These are phyloP conservation scores for Prunus persica DNA, from an alignment of 306 rosid species.

Conservation along the genomic window Prunus_persica_NCBIv2 NC_034016.1:10431001-10431500, in stretches of 20 bases:
- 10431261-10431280: background rate
- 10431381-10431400: background rate
- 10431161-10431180: background rate
- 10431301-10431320: background rate
- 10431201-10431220: background rate
- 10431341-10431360: background rate
- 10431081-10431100: background rate
- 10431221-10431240: background rate
- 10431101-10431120: background rate
- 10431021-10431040: too few relatives aligned
- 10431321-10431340: background rate
- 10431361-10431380: background rate
- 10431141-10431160: background rate
- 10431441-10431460: background rate
- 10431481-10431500: background rate
- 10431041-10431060: background rate
- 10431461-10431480: background rate
- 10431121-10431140: background rate
- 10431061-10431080: background rate
- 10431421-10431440: background rate
- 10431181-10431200: constrained; percentile 4
- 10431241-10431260: background rate
- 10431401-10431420: background rate
- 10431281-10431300: background rate
- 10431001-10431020: too few relatives aligned